Percentiles rank a stretch among this genome's conserved stretches.
phyloP scores from a whole-genome alignment of 352 stramenopile genomes.

The Globisporangium mamillatum region DNA sequence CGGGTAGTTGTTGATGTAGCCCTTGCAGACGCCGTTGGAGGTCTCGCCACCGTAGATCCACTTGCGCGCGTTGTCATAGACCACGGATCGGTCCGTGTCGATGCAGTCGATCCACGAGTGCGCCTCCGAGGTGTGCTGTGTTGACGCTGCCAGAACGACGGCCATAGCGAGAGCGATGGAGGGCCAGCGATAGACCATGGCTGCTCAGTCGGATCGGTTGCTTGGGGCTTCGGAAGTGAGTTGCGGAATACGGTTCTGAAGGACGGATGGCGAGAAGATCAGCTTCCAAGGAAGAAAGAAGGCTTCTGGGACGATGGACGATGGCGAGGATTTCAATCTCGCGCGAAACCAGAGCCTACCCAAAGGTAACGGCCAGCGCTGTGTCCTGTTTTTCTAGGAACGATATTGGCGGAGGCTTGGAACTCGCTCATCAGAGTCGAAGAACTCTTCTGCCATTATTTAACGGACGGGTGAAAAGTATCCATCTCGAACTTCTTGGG shows the following conservation, averaged over 20 bases:
- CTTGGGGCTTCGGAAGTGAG: background rate
- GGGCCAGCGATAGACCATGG: background rate
- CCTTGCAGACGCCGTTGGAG: constrained; percentile 46
- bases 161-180: background rate
- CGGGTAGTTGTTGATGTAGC: constrained; percentile 67
- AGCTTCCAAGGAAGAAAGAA: too few relatives aligned
- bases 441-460: too few relatives aligned
- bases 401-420: background rate
- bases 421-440: background rate
- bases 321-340: too few relatives aligned
- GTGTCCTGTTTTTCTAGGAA: background rate
- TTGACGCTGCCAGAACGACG: background rate
- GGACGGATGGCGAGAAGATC: background rate
- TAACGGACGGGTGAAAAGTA: too few relatives aligned
- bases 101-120: constrained; percentile 42
- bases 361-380: background rate
- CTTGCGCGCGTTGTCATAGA: constrained; percentile 52
- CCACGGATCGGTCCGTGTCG: constrained; percentile 38
- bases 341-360: too few relatives aligned
- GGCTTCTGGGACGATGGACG: too few relatives aligned
- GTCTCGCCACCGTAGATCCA: constrained; percentile 51
- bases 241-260: background rate
- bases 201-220: background rate
- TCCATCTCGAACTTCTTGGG: too few relatives aligned
- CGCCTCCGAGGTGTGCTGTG: constrained; percentile 5